Evolutionary conservation across 2,329 filamentous ascomycete genomes (phyloP).

Genomic region (Geosmithia putterillii): DNA sequence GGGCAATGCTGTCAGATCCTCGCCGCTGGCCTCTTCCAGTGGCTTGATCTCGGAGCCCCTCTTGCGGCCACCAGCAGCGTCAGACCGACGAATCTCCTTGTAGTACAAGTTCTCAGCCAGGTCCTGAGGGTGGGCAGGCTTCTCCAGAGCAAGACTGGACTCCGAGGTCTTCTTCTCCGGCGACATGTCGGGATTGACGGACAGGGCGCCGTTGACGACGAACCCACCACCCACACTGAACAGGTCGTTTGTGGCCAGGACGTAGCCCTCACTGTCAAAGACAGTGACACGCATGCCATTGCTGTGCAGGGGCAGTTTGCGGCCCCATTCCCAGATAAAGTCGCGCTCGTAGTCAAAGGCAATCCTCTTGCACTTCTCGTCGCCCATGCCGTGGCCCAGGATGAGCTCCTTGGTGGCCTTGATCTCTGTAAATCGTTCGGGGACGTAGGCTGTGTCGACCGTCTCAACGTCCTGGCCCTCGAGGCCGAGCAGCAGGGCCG

Average conservation of each 20-base stretch:
- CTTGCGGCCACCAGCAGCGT: constrained; percentile 31
- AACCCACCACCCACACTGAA: constrained; percentile 41
- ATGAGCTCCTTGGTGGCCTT: constrained; percentile 30
- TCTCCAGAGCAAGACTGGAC: background rate
- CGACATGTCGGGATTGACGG: constrained; percentile 20
- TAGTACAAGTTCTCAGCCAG: constrained; percentile 38
- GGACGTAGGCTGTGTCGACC: constrained; percentile 35
- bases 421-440: constrained; percentile 30
- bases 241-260: constrained; percentile 35
- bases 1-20: constrained; percentile 5
- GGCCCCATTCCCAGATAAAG: constrained; percentile 38
- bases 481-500: constrained; percentile 33
- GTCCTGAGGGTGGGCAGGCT: constrained; percentile 26
- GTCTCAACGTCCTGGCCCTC: constrained; percentile 36
- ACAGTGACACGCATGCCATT: constrained; percentile 40
- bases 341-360: constrained; percentile 35
- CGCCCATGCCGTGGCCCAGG: constrained; percentile 25
- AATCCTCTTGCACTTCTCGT: constrained; percentile 29
- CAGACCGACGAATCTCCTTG: constrained; percentile 33
- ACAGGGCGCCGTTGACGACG: constrained; percentile 36
- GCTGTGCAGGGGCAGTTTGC: constrained; percentile 36
- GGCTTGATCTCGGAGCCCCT: constrained; percentile 29
- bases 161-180: background rate
- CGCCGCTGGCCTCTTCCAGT: constrained; percentile 9
- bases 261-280: constrained; percentile 30